Evolutionary conservation across 331 rosid genomes (phyloP).

Genomic region (Malus hybrid): DNA sequence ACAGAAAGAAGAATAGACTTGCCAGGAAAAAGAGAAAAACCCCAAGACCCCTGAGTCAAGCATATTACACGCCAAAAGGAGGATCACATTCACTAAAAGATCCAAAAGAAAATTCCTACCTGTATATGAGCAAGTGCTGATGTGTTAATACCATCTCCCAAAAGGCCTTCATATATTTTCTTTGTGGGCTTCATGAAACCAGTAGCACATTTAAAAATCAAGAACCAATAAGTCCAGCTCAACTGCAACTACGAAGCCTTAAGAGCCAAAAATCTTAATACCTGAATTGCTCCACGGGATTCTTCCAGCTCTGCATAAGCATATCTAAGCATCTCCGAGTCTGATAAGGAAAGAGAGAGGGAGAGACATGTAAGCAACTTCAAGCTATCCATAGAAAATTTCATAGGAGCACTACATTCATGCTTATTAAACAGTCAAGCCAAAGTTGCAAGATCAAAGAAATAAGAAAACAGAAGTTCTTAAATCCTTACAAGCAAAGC

Average conservation of each 20-base stretch:
- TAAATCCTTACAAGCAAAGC: too few relatives aligned
- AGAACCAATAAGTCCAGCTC: background rate
- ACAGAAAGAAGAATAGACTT: background rate
- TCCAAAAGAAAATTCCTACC: slow-evolving; percentile 41
- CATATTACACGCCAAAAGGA: background rate
- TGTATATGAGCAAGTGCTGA: slow-evolving; percentile 91
- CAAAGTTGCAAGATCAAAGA: slow-evolving; percentile 1
- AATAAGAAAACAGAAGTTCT: background rate
- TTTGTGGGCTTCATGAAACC: slow-evolving; percentile 69
- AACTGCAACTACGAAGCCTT: background rate
- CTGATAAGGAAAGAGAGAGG: slow-evolving; percentile 21
- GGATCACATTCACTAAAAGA: background rate
- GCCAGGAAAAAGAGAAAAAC: slow-evolving; percentile 3
- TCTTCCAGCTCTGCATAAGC: slow-evolving; percentile 97
- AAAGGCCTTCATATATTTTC: slow-evolving; percentile 76
- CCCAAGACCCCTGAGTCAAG: background rate
- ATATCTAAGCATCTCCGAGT: slow-evolving; percentile 80
- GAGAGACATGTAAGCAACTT: background rate
- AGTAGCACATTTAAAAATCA: slow-evolving; percentile 2
- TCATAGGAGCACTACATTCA: background rate
- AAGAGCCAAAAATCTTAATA: slow-evolving; percentile 12
- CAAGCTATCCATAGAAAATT: background rate
- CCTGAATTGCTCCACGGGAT: slow-evolving; percentile 97
- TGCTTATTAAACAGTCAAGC: background rate
- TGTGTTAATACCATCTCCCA: slow-evolving; percentile 61